Base-by-base conservation (phyloP, 2,329 filamentous ascomycete genomes). In the Talaromyces sp. region DNA sequence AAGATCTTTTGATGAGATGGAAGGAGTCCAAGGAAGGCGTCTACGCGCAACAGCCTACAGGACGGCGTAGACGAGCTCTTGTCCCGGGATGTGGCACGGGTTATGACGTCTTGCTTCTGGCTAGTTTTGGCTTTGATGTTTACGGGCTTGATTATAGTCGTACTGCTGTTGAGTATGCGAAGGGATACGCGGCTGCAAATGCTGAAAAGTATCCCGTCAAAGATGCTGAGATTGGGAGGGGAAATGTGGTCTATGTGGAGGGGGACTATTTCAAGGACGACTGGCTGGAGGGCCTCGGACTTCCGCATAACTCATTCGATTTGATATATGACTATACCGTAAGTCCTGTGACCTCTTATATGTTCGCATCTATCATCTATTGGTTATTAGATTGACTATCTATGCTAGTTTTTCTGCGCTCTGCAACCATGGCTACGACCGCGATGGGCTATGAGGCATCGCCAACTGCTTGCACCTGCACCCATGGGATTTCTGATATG, bases 61-160 rank as follows among this genome's bases (percentile, higher is more conserved):
- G 54, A 31, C 15, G 49, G 2, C 49, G 49, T 63, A 85, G 84
- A 70, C 82, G 80, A 65, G 92, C 89, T 1, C 81, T 96, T 8
- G 89, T 96, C 0, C 91, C 92, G 1, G 66, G 66, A 29, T 67
- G 0, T 76, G 93, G 92, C 0, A 85, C 86, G 56, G 93, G 92
- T 5, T 90, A 95, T 73, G 93, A 96, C 78, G 90, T 92, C 1
- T 82, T 92, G 10, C 81, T 96, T 43, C 83, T 96, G 53, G 86
- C 88, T 59, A 86, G 86, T 10, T 86, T 89, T 72, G 92, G 92
- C 1, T 95, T 91, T 74, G 89, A 96, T 77, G 87, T 88, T 1
- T 88, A 86, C 71, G 93, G 91, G 0, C 78, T 96, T 1, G 92
- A 96, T 73, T 84, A 85, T 64, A 88, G 88, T 53, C 72, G 80